Percentiles rank a stretch among this genome's conserved stretches.
phyloP scores from a whole-genome alignment of 441 rosid species.

The Macaranga tanarius region DNA sequence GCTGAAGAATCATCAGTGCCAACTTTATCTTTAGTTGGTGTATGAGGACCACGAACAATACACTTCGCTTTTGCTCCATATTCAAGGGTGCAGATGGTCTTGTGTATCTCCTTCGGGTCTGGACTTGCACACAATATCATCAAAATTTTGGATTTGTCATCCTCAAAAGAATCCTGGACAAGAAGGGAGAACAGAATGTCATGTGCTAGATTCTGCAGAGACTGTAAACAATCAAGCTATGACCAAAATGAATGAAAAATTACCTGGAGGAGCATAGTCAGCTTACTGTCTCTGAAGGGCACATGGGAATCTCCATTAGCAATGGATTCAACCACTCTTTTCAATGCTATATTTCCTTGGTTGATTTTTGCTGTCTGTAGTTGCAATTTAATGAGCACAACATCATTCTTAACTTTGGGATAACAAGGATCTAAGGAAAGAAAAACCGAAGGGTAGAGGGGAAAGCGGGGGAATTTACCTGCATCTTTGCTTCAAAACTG shows the following conservation, averaged over 20 bases:
- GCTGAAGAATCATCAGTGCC: constrained; percentile 64
- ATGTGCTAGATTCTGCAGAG: constrained; percentile 1
- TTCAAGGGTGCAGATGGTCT: constrained; percentile 93
- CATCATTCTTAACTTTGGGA: constrained; percentile 5
- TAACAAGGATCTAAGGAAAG: not conserved
- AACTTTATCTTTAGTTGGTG: constrained; percentile 57
- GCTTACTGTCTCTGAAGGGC: constrained; percentile 97
- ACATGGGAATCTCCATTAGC: constrained; percentile 99
- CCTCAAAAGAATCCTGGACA: constrained; percentile 93
- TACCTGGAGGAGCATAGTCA: constrained; percentile 95
- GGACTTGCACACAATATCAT: constrained; percentile 98
- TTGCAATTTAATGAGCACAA: constrained; percentile 23
- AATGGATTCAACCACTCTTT: constrained; percentile 95
- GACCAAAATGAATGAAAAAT: constrained; percentile 20
- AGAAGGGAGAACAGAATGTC: constrained; percentile 8
- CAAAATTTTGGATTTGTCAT: constrained; percentile 86
- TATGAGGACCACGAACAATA: constrained; percentile 87
- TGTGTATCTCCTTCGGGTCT: constrained; percentile 88
- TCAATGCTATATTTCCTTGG: constrained; percentile 90
- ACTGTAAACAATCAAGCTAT: not conserved
- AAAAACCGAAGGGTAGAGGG: not conserved
- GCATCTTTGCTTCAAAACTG: constrained; percentile 96
- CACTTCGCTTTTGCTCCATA: constrained; percentile 99
- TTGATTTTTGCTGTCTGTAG: constrained; percentile 91
- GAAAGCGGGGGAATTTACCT: constrained; percentile 38